Base-by-base conservation (phyloP, 768 basidiomycete species). In the Mycena olivaceomarginata region DNA sequence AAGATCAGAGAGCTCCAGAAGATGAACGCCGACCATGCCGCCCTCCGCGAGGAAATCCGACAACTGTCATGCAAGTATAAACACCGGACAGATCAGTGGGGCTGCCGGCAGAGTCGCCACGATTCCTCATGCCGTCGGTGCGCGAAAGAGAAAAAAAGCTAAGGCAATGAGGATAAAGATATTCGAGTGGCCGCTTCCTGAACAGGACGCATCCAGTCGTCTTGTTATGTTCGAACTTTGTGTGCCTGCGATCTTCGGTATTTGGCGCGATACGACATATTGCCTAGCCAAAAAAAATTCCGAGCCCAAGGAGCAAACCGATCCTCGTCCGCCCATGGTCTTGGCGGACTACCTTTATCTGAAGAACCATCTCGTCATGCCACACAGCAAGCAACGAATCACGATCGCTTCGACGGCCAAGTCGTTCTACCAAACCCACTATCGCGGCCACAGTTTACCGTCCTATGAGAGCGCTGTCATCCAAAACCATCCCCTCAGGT, bases 121-220 rank as follows among this genome's bases (percentile, higher is more conserved):
- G 13, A 63, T 0, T 13, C 11, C 3, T 88, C 86, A 69, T 5
- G n/a, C 3, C 86, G 82, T 69, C 89, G 89, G 60, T 7, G 11
- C 53, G 10, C 22, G 0, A 74, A 84, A 20, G 37, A 79, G 22
- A 25, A 15, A 1, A 1, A 5, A 79, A 62, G 82, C 84, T 0
- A 8, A 45, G 0, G 5, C 0, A 0, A 77, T 89, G 80, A 3
- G 5, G 0, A 90, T 91, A 31, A 0, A 25, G 0, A 77, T 88
- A 6, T 83, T 89, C 48, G 91, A 91, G 68, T 90, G 89, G 90
- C 91, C 90, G 0, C 77, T 91, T 51, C 89, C 91, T 0, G 41
- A 67, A 1, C 59, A 77, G 13, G 25, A 20, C 7, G 15, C 80
- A 5, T 40, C 71, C 9, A 84, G 84, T 0, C 80, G 86, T 67